Evolutionary conservation across 345 rosid species (phyloP).

Genomic region (Populus deltoides): DNA sequence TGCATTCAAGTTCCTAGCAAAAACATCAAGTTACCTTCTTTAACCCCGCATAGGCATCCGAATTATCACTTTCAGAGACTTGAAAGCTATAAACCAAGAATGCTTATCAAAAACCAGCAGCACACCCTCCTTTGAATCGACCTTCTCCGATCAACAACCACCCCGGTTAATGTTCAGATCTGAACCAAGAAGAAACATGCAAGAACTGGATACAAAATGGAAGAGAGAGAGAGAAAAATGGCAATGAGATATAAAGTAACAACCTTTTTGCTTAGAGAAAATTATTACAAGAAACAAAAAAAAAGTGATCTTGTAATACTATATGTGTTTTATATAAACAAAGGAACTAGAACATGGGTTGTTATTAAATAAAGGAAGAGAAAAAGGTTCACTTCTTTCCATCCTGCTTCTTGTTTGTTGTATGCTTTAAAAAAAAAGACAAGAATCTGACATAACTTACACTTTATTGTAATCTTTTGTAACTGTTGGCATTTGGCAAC

Average conservation of each 20-base stretch:
- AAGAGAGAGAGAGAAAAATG: neutral
- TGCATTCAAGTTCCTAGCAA: constrained; percentile 17
- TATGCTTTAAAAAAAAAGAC: constrained; percentile 9
- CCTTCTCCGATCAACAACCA: neutral
- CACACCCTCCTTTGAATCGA: constrained; percentile 12
- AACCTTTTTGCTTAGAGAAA: constrained; percentile 9
- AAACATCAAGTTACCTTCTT: constrained; percentile 28
- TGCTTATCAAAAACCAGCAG: constrained; percentile 12
- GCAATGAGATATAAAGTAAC: neutral
- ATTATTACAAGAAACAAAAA: constrained; percentile 1
- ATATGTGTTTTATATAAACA: constrained; percentile 31
- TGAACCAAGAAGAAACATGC: constrained; percentile 16
- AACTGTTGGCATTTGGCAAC: neutral
- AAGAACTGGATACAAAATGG: neutral
- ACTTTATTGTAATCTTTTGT: constrained; percentile 2
- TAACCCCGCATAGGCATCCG: constrained; percentile 15
- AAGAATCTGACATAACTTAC: constrained; percentile 27
- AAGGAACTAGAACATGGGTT: constrained; percentile 49
- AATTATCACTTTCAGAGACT: constrained; percentile 1
- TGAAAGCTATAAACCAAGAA: constrained; percentile 1
- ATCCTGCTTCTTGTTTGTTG: neutral
- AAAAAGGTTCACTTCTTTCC: constrained; percentile 6
- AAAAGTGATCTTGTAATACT: neutral
- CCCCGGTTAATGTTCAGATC: constrained; percentile 27
- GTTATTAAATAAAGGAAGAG: constrained; percentile 19